Conservation (phyloP, 2,329 filamentous ascomycete genomes). For the Fusarium sp. region DNA sequence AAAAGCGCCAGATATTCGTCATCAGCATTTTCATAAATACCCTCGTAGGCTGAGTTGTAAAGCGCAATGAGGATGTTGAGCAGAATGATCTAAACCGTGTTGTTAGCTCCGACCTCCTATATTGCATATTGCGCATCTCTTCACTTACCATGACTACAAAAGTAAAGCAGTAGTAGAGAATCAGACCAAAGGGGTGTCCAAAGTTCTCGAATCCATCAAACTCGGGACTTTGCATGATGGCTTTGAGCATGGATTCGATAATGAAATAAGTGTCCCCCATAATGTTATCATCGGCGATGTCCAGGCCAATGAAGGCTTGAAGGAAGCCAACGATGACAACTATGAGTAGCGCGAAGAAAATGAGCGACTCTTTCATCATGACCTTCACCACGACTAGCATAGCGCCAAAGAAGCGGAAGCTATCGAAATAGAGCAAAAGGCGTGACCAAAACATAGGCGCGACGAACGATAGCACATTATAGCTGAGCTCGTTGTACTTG, state of each 20-base stretch:
- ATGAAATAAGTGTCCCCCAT: constrained; percentile 79
- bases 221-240: constrained; percentile 90
- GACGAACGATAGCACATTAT: constrained; percentile 93
- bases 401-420: constrained; percentile 93
- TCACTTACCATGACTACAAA: constrained; percentile 89
- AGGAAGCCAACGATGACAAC: constrained; percentile 89
- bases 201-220: constrained; percentile 91
- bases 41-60: constrained; percentile 96
- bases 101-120: not conserved
- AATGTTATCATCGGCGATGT: constrained; percentile 79
- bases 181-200: constrained; percentile 89
- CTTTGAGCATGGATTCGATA: constrained; percentile 85
- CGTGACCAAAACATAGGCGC: constrained; percentile 98
- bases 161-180: constrained; percentile 97
- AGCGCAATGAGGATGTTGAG: constrained; percentile 97
- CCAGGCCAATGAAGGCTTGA: constrained; percentile 93
- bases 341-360: constrained; percentile 92
- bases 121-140: not conserved
- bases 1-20: constrained; percentile 97
- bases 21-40: constrained; percentile 91
- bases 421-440: constrained; percentile 91
- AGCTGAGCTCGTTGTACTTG: constrained; percentile 82
- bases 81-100: constrained; percentile 68
- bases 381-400: constrained; percentile 98
- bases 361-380: constrained; percentile 93